Percentiles rank a stretch among this genome's conserved stretches.
phyloP scores from a whole-genome alignment of 257 asterid genomes.

The Gynochthodes officinalis region DNA sequence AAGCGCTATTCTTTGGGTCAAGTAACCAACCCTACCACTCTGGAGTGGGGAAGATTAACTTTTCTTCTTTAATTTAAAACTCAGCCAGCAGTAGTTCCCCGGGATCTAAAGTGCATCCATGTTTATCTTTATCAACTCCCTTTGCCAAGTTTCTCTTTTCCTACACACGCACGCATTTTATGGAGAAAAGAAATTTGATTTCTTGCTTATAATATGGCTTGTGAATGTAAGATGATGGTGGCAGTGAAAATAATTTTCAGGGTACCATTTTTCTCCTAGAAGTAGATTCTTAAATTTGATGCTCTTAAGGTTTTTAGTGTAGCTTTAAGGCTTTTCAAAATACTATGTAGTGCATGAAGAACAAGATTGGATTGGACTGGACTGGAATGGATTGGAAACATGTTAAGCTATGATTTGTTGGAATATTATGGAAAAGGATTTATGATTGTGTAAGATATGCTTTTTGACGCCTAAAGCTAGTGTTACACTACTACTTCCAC shows the following conservation, averaged over 20 bases:
- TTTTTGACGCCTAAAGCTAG: not conserved
- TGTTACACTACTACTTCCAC: not conserved
- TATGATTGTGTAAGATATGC: not conserved
- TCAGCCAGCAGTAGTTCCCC: not conserved
- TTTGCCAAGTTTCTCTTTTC: not conserved
- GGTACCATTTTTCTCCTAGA: too few relatives aligned
- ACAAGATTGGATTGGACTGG: not conserved
- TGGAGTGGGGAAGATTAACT: not conserved
- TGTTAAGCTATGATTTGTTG: not conserved
- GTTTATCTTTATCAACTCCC: not conserved
- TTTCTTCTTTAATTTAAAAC: conserved; percentile 19
- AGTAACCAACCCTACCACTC: not conserved
- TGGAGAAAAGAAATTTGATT: not conserved
- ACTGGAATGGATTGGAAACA: not conserved
- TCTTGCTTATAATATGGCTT: not conserved
- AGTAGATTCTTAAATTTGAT: not conserved
- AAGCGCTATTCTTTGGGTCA: conserved; percentile 9
- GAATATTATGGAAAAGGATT: not conserved
- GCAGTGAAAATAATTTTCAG: not conserved
- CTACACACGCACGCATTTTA: too few relatives aligned
- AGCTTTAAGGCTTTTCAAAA: too few relatives aligned
- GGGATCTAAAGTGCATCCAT: not conserved
- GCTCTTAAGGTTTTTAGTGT: too few relatives aligned
- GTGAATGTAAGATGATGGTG: not conserved
- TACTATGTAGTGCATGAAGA: not conserved